Percentiles rank a stretch among this genome's conserved stretches.
Evolutionary conservation across 805 yeast species (phyloP).

Genomic region (Wickerhamiella sergipiensis): DNA sequence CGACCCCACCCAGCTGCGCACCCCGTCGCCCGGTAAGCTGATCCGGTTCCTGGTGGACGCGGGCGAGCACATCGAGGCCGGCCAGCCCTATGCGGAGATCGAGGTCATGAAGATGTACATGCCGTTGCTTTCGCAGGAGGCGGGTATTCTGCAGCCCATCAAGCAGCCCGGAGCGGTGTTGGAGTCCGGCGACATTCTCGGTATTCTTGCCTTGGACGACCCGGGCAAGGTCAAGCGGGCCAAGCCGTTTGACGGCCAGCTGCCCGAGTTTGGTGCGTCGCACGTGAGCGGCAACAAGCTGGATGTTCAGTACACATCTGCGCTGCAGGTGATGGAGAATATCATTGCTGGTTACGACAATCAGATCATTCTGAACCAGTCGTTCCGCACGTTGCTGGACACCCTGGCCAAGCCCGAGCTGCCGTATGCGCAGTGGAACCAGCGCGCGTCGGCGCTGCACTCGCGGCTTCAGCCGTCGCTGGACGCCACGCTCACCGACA

Average conservation of each 20-base stretch:
- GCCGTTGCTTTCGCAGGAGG: conserved; percentile 90
- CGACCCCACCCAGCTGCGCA: conserved; percentile 96
- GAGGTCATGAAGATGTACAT: conserved; percentile 99
- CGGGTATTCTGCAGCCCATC: conserved; percentile 81
- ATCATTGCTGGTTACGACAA: conserved; percentile 87
- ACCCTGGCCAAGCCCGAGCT: conserved; percentile 66
- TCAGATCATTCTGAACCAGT: conserved; percentile 81
- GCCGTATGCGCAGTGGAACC: conserved; percentile 88
- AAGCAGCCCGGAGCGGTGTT: conserved; percentile 98
- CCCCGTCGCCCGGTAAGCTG: conserved; percentile 98
- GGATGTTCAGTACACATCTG: conserved; percentile 52
- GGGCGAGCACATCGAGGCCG: conserved; percentile 84
- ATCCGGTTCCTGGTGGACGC: conserved; percentile 86
- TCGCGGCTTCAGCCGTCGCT: conserved; percentile 73
- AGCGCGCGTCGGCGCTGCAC: conserved; percentile 79
- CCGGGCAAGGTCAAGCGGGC: conserved; percentile 97
- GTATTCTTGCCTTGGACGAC: conserved; percentile 87
- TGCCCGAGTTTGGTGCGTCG: conserved; percentile 82
- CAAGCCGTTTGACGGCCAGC: conserved; percentile 81
- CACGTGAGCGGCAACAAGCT: conserved; percentile 72
- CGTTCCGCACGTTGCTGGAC: conserved; percentile 58
- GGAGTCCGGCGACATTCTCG: conserved; percentile 92
- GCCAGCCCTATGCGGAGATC: conserved; percentile 94
- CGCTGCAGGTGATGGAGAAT: conserved; percentile 51
- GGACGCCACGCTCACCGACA: conserved; percentile 49